Conservation (phyloP, 139 green algal genomes). For the Tetradesmus obliquus region DNA sequence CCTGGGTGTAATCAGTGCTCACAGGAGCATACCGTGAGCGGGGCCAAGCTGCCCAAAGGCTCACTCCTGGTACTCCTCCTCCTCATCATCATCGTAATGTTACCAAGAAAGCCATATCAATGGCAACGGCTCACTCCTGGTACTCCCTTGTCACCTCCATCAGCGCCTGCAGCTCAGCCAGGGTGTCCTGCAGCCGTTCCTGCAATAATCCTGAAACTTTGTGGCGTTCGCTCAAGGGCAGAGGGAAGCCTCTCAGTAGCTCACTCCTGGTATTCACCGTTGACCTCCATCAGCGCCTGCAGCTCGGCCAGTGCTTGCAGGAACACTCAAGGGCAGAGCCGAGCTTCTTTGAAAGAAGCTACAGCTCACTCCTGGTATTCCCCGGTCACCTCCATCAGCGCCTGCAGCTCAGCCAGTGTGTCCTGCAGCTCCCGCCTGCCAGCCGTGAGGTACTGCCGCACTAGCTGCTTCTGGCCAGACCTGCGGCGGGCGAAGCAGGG, state of each 20-base stretch:
- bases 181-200: constrained; percentile 55
- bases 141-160: constrained; percentile 25
- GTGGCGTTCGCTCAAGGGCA: too few species aligned
- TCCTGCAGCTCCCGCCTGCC: constrained; percentile 59
- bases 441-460: constrained; percentile 66
- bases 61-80: too few species aligned
- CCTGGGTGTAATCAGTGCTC: too few species aligned
- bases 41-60: too few species aligned
- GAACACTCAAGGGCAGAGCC: background rate
- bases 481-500: background rate
- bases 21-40: too few species aligned
- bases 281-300: background rate
- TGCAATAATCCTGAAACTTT: too few species aligned
- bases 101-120: too few species aligned
- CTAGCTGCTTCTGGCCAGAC: constrained; percentile 79
- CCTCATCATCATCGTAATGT: too few species aligned
- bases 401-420: constrained; percentile 64
- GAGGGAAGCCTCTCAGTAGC: background rate
- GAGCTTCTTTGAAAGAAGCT: background rate
- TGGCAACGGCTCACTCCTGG: background rate
- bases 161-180: constrained; percentile 57
- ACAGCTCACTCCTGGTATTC: background rate
- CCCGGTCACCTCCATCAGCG: constrained; percentile 5
- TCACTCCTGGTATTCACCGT: too few species aligned
- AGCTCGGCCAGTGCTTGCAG: constrained; percentile 40